Evolutionary conservation across 352 stramenopile genomes (phyloP), one percentile per base, ranked within the genome.

Genomic region (Blastocystis hominis): DNA sequence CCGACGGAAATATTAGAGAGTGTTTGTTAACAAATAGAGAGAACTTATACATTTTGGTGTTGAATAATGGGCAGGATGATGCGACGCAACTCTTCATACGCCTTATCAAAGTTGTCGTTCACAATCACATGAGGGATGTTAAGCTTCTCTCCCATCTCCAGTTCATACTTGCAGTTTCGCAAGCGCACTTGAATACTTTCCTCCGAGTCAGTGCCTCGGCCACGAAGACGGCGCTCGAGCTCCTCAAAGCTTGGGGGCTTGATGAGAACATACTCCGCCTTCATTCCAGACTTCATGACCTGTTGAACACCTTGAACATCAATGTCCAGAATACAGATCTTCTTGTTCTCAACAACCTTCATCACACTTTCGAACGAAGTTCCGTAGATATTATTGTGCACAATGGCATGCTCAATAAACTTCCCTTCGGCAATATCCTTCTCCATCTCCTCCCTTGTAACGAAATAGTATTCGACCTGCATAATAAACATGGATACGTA

Each of bases 251-350:
- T 97, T 2, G 96, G 96, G 46, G 96, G 95, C 62, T 94, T 92
- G 89, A 99, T 96, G 89, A 98, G 98, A 46, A 98, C 91, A 89
- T 94, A 98, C 24, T 76, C 76, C 40, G 76, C 76, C 46, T 88
- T 88, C n/a, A 97, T 89, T n/a, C 92, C 91, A 42, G 92, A 92
- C 89, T 89, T 89, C 89, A 95, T 97, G 36, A 98, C 95, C 88
- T 94, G 94, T 89, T 96, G 92, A 20, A 98, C 95, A 44, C 96
- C 96, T 90, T 98, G 95, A 66, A 98, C 94, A 89, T 98, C 96
- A 81, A 99, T 98, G 91, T 99, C 96, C 47, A 99, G 88, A 75
- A 99, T 95, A 90, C 96, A 98, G 86, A 99, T 96, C 91, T 98
- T 97, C 62, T 93, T 92, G 88, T 95, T 89, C 44, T 93, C 91